Percentiles rank a stretch among this genome's conserved stretches.
These are phyloP conservation scores for Mortierella sp. DNA, from an alignment of 371 early-diverging fungal genomes.

Conservation along the genomic window DNA sequence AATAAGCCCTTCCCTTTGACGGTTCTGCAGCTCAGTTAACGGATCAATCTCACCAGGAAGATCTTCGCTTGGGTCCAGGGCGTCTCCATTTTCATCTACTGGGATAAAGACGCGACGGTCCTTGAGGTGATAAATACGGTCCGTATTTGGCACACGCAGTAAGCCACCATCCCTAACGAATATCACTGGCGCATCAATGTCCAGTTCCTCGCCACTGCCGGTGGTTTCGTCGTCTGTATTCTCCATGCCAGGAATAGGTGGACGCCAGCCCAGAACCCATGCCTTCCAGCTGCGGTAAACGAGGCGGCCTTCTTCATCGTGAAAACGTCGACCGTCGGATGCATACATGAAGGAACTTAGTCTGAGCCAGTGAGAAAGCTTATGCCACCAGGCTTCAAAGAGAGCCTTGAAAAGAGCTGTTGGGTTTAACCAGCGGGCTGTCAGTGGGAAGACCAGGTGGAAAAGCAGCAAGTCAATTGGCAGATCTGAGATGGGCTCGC, in stretches of 20 bases:
- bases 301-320: conserved; percentile 77
- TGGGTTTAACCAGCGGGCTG: conserved; percentile 62
- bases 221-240: not conserved
- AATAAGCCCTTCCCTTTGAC: conserved; percentile 56
- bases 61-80: conserved; percentile 73
- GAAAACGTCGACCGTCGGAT: conserved; percentile 56
- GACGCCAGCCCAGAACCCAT: conserved; percentile 56
- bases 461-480: conserved; percentile 83
- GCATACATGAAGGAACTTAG: conserved; percentile 87
- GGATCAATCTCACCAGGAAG: conserved; percentile 64
- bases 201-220: conserved; percentile 42
- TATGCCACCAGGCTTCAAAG: conserved; percentile 67
- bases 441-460: conserved; percentile 76
- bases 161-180: conserved; percentile 73
- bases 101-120: conserved; percentile 81
- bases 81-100: conserved; percentile 72
- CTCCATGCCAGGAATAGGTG: conserved; percentile 48
- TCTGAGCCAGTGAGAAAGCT: conserved; percentile 70
- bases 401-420: conserved; percentile 15
- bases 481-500: conserved; percentile 75
- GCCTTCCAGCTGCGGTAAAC: conserved; percentile 64
- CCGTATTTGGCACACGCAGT: conserved; percentile 68
- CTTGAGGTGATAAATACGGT: conserved; percentile 73
- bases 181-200: conserved; percentile 60
- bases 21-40: conserved; percentile 57